Conservation (phyloP, 1,284 basidiomycete species). For the Malassezia caprae region DNA sequence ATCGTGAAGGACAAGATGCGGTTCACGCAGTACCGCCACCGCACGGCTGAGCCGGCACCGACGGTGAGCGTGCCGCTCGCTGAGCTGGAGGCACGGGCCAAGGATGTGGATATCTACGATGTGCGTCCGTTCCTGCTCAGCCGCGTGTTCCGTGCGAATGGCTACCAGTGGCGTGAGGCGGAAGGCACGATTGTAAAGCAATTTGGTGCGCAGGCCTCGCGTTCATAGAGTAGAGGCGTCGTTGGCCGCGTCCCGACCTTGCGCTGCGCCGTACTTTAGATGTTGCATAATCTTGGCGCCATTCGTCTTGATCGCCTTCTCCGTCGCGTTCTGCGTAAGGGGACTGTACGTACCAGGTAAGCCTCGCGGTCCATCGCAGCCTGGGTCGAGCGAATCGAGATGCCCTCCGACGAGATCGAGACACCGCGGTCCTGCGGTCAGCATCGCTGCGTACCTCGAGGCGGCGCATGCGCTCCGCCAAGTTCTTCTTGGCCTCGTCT, state of each 20-base stretch:
- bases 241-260: not conserved
- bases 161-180: slow-evolving; percentile 56
- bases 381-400: slow-evolving; percentile 9
- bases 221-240: not conserved
- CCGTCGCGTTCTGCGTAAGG: slow-evolving; percentile 4
- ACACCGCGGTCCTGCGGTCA: slow-evolving; percentile 9
- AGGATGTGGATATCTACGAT: slow-evolving; percentile 89
- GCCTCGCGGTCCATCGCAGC: slow-evolving; percentile 1
- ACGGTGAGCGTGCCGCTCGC: slow-evolving; percentile 34
- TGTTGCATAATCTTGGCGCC: not conserved
- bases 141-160: slow-evolving; percentile 77
- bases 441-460: slow-evolving; percentile 1
- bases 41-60: slow-evolving; percentile 10
- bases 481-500: slow-evolving; percentile 2
- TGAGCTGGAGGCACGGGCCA: slow-evolving; percentile 56
- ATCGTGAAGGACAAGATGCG: slow-evolving; percentile 89
- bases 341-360: slow-evolving; percentile 3
- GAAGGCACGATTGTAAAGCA: slow-evolving; percentile 37
- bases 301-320: not conserved
- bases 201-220: slow-evolving; percentile 20
- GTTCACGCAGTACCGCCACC: slow-evolving; percentile 50
- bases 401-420: slow-evolving; percentile 9
- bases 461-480: not conserved
- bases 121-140: slow-evolving; percentile 72
- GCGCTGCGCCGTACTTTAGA: not conserved